phyloP scores from a whole-genome alignment of 805 yeast species.

The Kodamaea hsintzibuensis region DNA sequence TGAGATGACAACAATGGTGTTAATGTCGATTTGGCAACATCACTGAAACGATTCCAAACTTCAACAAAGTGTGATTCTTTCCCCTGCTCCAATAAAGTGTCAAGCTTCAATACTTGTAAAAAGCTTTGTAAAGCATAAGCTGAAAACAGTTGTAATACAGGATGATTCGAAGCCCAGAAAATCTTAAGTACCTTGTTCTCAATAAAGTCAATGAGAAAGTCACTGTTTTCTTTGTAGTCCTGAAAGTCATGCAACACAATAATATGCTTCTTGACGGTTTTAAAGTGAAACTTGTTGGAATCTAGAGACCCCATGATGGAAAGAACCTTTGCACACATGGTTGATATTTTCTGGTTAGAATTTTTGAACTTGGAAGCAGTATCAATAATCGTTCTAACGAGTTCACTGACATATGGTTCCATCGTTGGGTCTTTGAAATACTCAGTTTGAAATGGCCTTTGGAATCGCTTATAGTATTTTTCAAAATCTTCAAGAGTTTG shows the following conservation, averaged over 20 bases:
- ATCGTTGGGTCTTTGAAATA: conserved; percentile 35
- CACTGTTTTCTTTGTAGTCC: conserved; percentile 59
- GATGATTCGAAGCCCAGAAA: conserved; percentile 89
- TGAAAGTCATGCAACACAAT: conserved; percentile 63
- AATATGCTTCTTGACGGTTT: conserved; percentile 41
- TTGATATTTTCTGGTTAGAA: conserved; percentile 49
- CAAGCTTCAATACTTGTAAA: conserved; percentile 50
- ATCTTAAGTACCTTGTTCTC: conserved; percentile 74
- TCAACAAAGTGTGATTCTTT: conserved; percentile 8
- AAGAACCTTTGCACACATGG: conserved; percentile 65
- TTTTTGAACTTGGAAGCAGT: conserved; percentile 57
- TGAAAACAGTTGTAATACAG: conserved; percentile 75
- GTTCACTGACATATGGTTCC: conserved; percentile 36
- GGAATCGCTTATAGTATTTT: conserved; percentile 52
- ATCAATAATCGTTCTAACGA: conserved; percentile 55
- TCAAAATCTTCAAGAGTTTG: conserved; percentile 70
- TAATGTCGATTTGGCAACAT: conserved; percentile 68
- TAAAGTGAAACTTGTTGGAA: conserved; percentile 52
- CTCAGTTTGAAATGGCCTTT: conserved; percentile 47
- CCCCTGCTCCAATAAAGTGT: conserved; percentile 35
- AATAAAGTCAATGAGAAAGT: conserved; percentile 64
- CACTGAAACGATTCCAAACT: conserved; percentile 65
- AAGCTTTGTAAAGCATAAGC: conserved; percentile 91
- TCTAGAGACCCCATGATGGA: conserved; percentile 80
- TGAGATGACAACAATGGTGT: conserved; percentile 74